Conservation (phyloP, 78 protist genomes). For the Dictyostelium citrinum region DNA sequence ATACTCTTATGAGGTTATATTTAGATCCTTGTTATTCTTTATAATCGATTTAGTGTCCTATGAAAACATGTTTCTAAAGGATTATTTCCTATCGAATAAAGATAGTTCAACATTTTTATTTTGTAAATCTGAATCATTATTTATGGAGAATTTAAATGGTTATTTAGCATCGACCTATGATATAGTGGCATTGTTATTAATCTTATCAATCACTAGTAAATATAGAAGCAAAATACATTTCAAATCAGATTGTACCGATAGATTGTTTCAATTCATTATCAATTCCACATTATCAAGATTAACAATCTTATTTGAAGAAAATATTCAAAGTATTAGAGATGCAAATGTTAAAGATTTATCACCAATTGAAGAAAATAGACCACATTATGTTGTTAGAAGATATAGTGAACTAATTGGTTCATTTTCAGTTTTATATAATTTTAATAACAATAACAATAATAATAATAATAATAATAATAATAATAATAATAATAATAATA, state of each 20-base stretch:
- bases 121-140: slow-evolving; percentile 14
- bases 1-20: slow-evolving; percentile 31
- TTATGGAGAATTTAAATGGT: slow-evolving; percentile 38
- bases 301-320: neutral
- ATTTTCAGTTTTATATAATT: neutral
- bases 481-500: neutral
- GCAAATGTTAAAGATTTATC: slow-evolving; percentile 24
- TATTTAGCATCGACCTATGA: slow-evolving; percentile 44
- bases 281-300: neutral
- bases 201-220: slow-evolving; percentile 37
- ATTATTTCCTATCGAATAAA: slow-evolving; percentile 5
- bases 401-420: slow-evolving; percentile 69
- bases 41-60: slow-evolving; percentile 18
- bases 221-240: neutral
- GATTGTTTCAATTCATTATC: slow-evolving; percentile 8
- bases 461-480: neutral
- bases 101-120: slow-evolving; percentile 18
- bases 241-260: slow-evolving; percentile 24
- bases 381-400: slow-evolving; percentile 52
- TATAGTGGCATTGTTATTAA: slow-evolving; percentile 15
- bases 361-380: slow-evolving; percentile 68
- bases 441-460: neutral
- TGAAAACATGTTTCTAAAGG: slow-evolving; percentile 55
- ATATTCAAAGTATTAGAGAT: slow-evolving; percentile 29
- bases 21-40: slow-evolving; percentile 41